Conservation (phyloP, 768 basidiomycete genomes). For the Boletellus ananiceps region DNA sequence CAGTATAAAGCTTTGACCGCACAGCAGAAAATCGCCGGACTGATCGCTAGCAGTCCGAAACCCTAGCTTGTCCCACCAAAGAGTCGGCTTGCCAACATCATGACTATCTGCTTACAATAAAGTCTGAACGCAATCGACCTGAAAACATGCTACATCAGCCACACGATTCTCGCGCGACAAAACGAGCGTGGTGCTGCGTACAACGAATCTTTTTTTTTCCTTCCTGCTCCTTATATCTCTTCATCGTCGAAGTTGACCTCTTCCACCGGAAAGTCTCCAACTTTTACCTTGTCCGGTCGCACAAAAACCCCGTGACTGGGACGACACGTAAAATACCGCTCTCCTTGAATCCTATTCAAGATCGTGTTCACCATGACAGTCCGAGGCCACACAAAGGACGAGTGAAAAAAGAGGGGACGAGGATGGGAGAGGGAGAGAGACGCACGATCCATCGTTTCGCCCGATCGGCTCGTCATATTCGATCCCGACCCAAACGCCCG, state of each 20-base stretch:
- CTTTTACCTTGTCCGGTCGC: conserved; percentile 69
- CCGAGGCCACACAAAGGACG: too few relatives aligned
- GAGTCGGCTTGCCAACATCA: too few relatives aligned
- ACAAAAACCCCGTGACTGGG: conserved; percentile 84
- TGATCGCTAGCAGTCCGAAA: too few relatives aligned
- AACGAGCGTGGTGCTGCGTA: background rate
- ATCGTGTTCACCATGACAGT: background rate
- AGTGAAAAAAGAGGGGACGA: too few relatives aligned
- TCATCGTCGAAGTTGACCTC: conserved; percentile 75
- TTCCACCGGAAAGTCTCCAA: conserved; percentile 85
- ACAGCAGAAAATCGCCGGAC: too few relatives aligned
- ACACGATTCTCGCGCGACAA: background rate
- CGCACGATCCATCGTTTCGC: conserved; percentile 93
- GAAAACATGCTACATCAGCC: background rate
- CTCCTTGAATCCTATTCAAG: conserved; percentile 66
- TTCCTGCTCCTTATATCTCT: conserved; percentile 49
- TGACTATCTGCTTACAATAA: background rate
- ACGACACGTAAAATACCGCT: conserved; percentile 77
- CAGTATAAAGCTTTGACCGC: too few relatives aligned
- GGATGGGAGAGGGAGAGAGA: conserved; percentile 13
- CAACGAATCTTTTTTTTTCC: too few relatives aligned
- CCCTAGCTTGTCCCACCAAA: too few relatives aligned
- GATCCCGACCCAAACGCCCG: conserved; percentile 81
- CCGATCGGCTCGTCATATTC: conserved; percentile 96
- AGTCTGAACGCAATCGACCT: background rate